Percentiles rank a stretch among this genome's conserved stretches.
Conservation (phyloP, 208 protist genomes). For the Acanthamoeba castellanii region DNA sequence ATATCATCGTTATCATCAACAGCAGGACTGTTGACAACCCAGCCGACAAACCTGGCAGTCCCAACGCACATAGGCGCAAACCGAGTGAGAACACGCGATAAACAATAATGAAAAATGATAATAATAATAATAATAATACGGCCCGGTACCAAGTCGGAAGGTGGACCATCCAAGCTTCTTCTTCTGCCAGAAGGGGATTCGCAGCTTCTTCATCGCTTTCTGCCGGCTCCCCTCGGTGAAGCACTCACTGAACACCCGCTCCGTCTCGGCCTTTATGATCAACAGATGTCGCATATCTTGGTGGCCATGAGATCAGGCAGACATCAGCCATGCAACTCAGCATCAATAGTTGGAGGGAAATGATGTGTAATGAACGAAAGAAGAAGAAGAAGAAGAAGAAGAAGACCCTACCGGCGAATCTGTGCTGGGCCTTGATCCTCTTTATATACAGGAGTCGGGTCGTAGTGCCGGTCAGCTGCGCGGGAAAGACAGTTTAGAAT, state of each 20-base stretch:
- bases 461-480: background rate
- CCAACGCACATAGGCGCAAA: no score
- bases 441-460: background rate
- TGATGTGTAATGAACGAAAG: background rate
- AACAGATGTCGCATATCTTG: background rate
- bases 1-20: background rate
- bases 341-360: no score
- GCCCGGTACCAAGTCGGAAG: background rate
- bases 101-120: background rate
- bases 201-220: slow-evolving; percentile 5
- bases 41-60: background rate
- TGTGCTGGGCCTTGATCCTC: background rate
- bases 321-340: no score
- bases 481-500: background rate
- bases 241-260: background rate
- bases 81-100: no score
- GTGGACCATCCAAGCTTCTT: background rate
- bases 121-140: background rate
- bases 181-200: background rate
- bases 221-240: background rate
- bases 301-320: background rate
- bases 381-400: background rate
- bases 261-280: slow-evolving; percentile 23
- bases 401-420: background rate
- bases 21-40: background rate